phyloP scores from a whole-genome alignment of 2,329 filamentous ascomycete species.

The Cytospora piceicola region DNA sequence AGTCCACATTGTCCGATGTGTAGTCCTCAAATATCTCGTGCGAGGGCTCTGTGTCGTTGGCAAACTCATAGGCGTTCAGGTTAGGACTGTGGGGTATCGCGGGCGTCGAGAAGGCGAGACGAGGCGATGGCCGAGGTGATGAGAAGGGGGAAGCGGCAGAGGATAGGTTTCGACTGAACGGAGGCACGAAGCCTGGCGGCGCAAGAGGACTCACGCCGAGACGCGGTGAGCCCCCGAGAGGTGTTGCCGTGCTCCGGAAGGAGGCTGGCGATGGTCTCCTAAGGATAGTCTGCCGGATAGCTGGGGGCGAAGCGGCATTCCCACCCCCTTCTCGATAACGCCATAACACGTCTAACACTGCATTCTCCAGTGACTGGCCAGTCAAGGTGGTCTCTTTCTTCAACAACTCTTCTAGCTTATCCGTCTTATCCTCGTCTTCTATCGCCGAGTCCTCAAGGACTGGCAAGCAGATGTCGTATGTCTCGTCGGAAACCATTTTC shows the following conservation, averaged over 20 bases:
- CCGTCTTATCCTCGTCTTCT: conserved; percentile 94
- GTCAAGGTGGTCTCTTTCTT: conserved; percentile 76
- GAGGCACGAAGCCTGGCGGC: conserved; percentile 80
- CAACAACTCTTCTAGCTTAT: conserved; percentile 85
- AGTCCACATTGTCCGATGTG: conserved; percentile 93
- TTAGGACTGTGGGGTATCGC: conserved; percentile 92
- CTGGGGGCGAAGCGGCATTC: conserved; percentile 73
- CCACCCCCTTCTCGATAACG: conserved; percentile 72
- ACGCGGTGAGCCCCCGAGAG: conserved; percentile 80
- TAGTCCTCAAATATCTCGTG: conserved; percentile 89
- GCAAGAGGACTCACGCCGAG: conserved; percentile 81
- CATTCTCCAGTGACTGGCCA: conserved; percentile 82
- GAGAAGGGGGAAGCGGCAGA: conserved; percentile 87
- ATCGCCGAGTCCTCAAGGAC: conserved; percentile 80
- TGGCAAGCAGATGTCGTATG: conserved; percentile 89
- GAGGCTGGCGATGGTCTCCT: conserved; percentile 90
- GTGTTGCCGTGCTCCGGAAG: conserved; percentile 85
- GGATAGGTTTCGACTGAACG: conserved; percentile 77
- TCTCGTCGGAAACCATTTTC: conserved; percentile 86
- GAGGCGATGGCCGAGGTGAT: conserved; percentile 89
- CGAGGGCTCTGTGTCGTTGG: conserved; percentile 76
- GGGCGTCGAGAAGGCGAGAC: conserved; percentile 86
- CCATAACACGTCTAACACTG: conserved; percentile 89
- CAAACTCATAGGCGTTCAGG: conserved; percentile 93
- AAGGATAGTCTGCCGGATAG: conserved; percentile 85